A percentile compares a stretch with the other conserved stretches of the same genome.
Evolutionary conservation across 129 eudicot species (phyloP).

Genomic region (Flaveria sonorensis): DNA sequence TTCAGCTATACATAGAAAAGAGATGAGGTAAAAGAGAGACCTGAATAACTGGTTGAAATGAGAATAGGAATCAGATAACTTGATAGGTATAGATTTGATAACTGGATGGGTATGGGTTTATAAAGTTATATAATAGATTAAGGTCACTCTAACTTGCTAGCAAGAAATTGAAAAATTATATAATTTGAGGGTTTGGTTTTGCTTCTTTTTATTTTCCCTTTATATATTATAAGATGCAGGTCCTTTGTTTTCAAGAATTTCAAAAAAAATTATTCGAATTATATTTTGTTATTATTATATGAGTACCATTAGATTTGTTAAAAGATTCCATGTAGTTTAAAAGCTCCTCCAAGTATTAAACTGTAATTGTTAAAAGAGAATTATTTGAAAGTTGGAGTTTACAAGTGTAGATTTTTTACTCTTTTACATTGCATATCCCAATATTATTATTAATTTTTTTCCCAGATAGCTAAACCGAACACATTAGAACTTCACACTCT

Average conservation of each 20-base stretch:
- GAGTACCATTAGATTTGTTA: background rate
- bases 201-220: background rate
- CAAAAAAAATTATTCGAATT: background rate
- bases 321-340: background rate
- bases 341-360: background rate
- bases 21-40: background rate
- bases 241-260: background rate
- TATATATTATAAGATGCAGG: background rate
- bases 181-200: too few relatives aligned
- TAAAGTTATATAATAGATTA: background rate
- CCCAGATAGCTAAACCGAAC: too few relatives aligned
- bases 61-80: background rate
- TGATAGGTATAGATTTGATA: background rate
- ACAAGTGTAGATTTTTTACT: background rate
- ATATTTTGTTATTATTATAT: background rate
- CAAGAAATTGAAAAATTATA: background rate
- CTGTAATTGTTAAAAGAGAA: background rate
- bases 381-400: background rate
- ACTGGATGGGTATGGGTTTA: background rate
- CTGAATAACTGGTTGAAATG: background rate
- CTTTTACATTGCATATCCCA: too few relatives aligned
- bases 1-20: constrained; percentile 6
- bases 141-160: background rate
- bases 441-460: too few relatives aligned
- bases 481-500: too few relatives aligned